A percentile compares a stretch with the other conserved stretches of the same genome.
phyloP scores from a whole-genome alignment of 106 monocot species.

The Acanthochlamys bracteata region DNA sequence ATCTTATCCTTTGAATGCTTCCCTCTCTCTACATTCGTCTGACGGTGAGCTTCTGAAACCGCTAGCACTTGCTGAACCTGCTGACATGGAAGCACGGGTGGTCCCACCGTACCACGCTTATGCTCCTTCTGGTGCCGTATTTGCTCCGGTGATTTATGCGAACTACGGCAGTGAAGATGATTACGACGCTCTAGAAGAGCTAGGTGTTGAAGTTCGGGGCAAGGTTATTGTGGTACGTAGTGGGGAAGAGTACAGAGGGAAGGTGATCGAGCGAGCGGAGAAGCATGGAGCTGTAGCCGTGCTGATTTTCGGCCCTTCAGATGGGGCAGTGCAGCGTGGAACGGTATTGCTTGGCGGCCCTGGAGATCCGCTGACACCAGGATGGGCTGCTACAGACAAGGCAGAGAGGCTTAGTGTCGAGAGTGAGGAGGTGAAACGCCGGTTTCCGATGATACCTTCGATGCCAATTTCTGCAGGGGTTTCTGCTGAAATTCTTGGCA shows the following conservation, averaged over 20 bases:
- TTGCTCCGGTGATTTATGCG: conserved; percentile 45
- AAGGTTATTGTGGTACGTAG: conserved; percentile 33
- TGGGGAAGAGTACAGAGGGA: conserved; percentile 54
- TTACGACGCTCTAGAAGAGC: conserved; percentile 23
- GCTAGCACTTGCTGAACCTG: conserved; percentile 51
- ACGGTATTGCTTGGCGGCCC: conserved; percentile 45
- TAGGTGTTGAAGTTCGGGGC: conserved; percentile 44
- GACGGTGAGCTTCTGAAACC: conserved; percentile 18
- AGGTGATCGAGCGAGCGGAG: conserved; percentile 47
- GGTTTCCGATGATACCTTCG: conserved; percentile 75
- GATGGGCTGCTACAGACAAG: conserved; percentile 41
- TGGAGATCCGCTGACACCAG: conserved; percentile 75
- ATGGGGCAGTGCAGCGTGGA: conserved; percentile 72
- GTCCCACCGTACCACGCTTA: conserved; percentile 71
- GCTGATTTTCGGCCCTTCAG: conserved; percentile 31
- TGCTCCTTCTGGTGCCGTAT: conserved; percentile 53
- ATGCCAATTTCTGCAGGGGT: conserved; percentile 50
- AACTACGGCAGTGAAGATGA: conserved; percentile 60
- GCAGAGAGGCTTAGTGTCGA: conserved; percentile 36
- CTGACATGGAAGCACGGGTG: conserved; percentile 15
- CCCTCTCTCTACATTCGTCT: conserved; percentile 45
- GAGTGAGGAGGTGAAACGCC: conserved; percentile 34
- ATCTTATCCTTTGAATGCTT: conserved; percentile 53
- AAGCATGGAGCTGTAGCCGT: conserved; percentile 52
- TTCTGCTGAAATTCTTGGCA: conserved; percentile 42